phyloP scores from a whole-genome alignment of 441 rosid species.

The Biscutella laevigata region DNA sequence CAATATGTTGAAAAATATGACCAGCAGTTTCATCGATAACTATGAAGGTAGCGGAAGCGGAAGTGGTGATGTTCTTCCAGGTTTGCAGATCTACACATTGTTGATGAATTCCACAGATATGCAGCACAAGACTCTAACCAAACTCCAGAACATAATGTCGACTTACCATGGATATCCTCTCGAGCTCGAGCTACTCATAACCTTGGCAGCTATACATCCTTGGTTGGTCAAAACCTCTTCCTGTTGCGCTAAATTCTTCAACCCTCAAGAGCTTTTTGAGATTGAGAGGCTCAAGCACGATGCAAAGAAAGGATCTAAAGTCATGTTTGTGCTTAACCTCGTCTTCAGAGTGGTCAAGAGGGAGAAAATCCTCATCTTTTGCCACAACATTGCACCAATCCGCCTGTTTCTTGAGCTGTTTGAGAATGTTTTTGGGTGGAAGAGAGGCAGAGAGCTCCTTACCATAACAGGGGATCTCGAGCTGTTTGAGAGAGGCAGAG shows the following conservation, averaged over 20 bases:
- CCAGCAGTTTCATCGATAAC: conserved; percentile 62
- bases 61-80: conserved; percentile 64
- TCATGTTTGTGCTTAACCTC: conserved; percentile 84
- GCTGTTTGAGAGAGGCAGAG: conserved; percentile 76
- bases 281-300: conserved; percentile 54
- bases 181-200: conserved; percentile 74
- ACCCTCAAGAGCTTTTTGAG: conserved; percentile 32
- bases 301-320: conserved; percentile 69
- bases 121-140: conserved; percentile 51
- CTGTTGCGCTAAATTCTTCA: conserved; percentile 57
- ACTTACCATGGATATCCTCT: conserved; percentile 59
- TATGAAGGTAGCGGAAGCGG: conserved; percentile 52
- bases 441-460: conserved; percentile 61
- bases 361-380: conserved; percentile 76
- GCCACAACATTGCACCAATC: conserved; percentile 95
- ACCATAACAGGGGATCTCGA: conserved; percentile 80
- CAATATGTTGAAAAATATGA: conserved; percentile 66
- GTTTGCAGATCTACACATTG: conserved; percentile 81
- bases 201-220: conserved; percentile 87
- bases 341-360: conserved; percentile 56
- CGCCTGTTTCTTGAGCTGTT: conserved; percentile 53
- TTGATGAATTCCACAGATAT: conserved; percentile 73
- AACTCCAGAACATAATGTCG: conserved; percentile 58
- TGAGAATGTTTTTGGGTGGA: conserved; percentile 62
- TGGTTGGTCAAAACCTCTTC: conserved; percentile 59